These are phyloP conservation scores for Talaromyces borbonicus DNA, from an alignment of 495 filamentous ascomycete species.

Conservation along the genomic window DNA sequence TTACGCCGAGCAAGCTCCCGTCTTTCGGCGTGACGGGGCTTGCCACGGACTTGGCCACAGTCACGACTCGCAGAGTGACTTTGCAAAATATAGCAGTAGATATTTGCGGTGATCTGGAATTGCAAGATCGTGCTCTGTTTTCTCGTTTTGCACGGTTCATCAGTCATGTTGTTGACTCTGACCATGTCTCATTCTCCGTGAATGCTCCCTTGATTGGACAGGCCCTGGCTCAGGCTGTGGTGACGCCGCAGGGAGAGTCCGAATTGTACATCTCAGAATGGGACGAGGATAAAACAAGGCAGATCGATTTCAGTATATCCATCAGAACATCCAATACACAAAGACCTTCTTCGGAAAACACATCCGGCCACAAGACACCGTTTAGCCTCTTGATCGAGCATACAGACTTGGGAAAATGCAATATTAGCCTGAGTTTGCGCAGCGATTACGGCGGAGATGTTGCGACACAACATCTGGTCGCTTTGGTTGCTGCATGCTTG, in stretches of 20 bases:
- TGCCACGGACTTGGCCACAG: background rate
- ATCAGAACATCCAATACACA: background rate
- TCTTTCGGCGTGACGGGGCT: background rate
- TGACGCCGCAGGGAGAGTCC: background rate
- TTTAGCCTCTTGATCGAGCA: background rate
- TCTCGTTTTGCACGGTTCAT: background rate
- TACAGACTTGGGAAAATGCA: background rate
- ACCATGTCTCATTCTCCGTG: background rate
- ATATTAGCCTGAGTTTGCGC: constrained; percentile 1
- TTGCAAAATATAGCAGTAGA: background rate
- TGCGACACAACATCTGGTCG: background rate
- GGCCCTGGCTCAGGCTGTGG: background rate
- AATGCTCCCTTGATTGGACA: background rate
- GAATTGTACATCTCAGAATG: background rate
- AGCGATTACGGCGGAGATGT: background rate
- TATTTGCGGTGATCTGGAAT: background rate
- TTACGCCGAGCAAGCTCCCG: constrained; percentile 1
- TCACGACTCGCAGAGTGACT: background rate
- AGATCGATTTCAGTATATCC: background rate
- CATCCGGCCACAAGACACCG: background rate
- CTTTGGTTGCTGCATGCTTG: background rate
- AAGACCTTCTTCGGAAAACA: background rate
- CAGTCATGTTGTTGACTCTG: background rate
- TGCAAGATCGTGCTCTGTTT: background rate
- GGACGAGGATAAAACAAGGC: background rate